Evolutionary conservation across 2,329 filamentous ascomycete genomes (phyloP).

Genomic region (Colletotrichum endophyticum): DNA sequence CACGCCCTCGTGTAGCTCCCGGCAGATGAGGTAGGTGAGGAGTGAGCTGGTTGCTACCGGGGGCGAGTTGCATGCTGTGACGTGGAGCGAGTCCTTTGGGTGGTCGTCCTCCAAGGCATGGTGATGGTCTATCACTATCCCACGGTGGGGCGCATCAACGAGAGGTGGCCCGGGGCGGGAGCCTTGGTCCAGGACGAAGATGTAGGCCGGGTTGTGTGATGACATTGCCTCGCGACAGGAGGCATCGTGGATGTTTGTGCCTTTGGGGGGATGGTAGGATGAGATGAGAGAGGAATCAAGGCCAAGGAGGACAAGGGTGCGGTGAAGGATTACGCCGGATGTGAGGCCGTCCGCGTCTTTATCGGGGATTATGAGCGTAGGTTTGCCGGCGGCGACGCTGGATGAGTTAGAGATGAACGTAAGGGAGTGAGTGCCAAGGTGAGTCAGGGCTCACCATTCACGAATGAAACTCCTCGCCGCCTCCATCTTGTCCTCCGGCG

Average conservation of each 20-base stretch:
- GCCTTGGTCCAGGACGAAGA: conserved; percentile 44
- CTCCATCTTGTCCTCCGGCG: conserved; percentile 58
- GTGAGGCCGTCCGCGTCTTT: conserved; percentile 73
- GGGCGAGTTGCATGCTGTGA: conserved; percentile 68
- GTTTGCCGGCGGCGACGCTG: conserved; percentile 55
- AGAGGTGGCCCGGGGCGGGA: conserved; percentile 50
- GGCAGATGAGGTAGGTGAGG: conserved; percentile 68
- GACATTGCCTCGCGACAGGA: conserved; percentile 57
- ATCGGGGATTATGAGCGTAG: conserved; percentile 67
- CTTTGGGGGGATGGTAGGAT: conserved; percentile 65
- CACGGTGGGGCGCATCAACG: conserved; percentile 52
- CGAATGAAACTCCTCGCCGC: conserved; percentile 59
- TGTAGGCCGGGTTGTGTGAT: conserved; percentile 42
- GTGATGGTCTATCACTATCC: conserved; percentile 71
- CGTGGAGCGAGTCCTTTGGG: conserved; percentile 56
- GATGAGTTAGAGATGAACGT: background rate
- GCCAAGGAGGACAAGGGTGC: conserved; percentile 64
- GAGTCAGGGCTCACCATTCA: conserved; percentile 52
- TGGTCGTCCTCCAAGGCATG: conserved; percentile 59
- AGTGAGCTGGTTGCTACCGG: conserved; percentile 70
- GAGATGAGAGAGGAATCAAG: conserved; percentile 56
- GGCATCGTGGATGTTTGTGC: conserved; percentile 61
- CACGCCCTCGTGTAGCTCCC: conserved; percentile 57
- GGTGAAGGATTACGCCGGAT: conserved; percentile 66
- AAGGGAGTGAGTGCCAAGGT: background rate